These are phyloP conservation scores for Sungouiozyma ichnusensis DNA, from an alignment of 805 yeast species.

Conservation along the genomic window DNA sequence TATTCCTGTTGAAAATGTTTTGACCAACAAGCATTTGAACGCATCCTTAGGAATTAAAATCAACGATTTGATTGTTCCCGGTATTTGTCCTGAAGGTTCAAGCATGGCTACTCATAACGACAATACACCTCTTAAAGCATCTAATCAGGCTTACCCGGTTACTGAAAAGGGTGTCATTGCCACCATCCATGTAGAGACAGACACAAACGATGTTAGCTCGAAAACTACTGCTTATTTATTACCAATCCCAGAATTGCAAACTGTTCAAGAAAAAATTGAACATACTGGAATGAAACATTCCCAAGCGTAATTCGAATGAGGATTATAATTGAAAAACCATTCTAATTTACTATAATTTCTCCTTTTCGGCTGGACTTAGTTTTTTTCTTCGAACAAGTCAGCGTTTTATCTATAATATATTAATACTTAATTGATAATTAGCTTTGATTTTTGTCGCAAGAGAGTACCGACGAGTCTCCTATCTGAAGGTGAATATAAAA, in stretches of 20 bases:
- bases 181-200: conserved; percentile 64
- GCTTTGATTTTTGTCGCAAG: too few species aligned
- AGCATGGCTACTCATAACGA: conserved; percentile 7
- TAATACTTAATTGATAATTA: not conserved
- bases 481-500: too few species aligned
- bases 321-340: too few species aligned
- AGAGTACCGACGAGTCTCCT: too few species aligned
- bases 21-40: conserved; percentile 13
- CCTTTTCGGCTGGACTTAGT: too few species aligned
- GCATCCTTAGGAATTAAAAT: conserved; percentile 5
- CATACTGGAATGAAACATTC: conserved; percentile 24
- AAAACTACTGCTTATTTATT: conserved; percentile 57
- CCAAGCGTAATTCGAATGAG: too few species aligned
- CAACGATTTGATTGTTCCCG: conserved; percentile 18
- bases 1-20: conserved; percentile 39
- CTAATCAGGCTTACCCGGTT: conserved; percentile 47
- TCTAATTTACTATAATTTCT: too few species aligned
- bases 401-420: too few species aligned
- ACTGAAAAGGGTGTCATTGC: conserved; percentile 50
- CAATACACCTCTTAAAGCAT: conserved; percentile 6
- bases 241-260: conserved; percentile 51
- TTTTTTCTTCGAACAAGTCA: too few species aligned
- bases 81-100: conserved; percentile 16
- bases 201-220: conserved; percentile 37
- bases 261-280: conserved; percentile 18